Base-by-base conservation (phyloP, 139 green algal genomes). In the Limnomonas spitsbergensis region DNA sequence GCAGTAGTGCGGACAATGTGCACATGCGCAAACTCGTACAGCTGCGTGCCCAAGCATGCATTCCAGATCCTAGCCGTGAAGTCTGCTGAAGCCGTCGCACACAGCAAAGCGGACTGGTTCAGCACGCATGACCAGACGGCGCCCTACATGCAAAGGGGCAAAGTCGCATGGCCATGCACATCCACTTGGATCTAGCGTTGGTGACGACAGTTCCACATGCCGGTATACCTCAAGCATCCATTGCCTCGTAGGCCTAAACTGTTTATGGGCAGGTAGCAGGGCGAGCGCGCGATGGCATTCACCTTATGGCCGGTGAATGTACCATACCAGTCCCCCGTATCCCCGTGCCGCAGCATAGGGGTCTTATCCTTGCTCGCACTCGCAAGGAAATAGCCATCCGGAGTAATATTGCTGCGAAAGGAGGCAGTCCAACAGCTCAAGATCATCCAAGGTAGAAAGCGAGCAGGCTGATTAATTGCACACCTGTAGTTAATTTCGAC, bases 301-400 rank as follows among this genome's bases (percentile, higher is more conserved):
- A 70, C 56, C 56, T 70, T 70, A 20, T 70, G 56, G 56, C 56
- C 96, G 40, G 97, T 83, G 70, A 99, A 99, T 0, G 96, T 99
- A 2, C 96, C 96, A 27, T 99, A 95, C 96, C 96, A 99, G 82
- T 99, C 96, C 2, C 96, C 96, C 6, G 90, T 97, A 42, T 91
- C 87, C 24, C 94, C 96, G 75, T 97, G 92, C 1, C 96, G 89
- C 39, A 99, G 89, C 96, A 99, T 99, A 2, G 96, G 94, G 78
- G 95, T 90, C 2, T 95, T 95, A 90, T 99, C 96, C 85, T 99
- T 99, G 80, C 84, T 93, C 2, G 96, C 94, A 76, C 84, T 94
- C 7, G 96, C 91, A 40, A 99, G 78, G 80, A 99, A 99, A 53
- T 94, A 94, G 53, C 96, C 96, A 78, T 99, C 96, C 0, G 93